Percentiles rank a stretch among this genome's conserved stretches.
phyloP scores from a whole-genome alignment of 164 flowering plant species.

The Echeveria elegans region DNA sequence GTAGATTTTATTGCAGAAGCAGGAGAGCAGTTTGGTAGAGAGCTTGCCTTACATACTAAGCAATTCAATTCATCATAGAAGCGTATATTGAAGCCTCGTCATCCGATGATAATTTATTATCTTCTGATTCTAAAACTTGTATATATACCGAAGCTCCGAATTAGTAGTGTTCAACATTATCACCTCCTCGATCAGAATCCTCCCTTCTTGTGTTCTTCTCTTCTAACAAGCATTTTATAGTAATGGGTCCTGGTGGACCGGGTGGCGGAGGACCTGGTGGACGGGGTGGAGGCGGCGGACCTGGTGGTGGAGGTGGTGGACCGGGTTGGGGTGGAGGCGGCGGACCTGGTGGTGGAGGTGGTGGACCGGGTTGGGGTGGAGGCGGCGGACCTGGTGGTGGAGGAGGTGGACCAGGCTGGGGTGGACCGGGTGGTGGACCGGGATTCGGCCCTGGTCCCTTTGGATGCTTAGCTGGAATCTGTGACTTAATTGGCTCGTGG shows the following conservation, averaged over 20 bases:
- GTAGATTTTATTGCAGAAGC: not conserved
- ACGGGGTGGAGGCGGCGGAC: conserved; percentile 20
- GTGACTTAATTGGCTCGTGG: not conserved
- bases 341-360: conserved; percentile 6
- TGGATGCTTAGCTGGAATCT: not conserved
- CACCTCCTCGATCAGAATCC: not conserved
- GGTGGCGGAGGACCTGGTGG: conserved; percentile 3
- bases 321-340: conserved; percentile 14
- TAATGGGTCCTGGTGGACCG: conserved; percentile 4
- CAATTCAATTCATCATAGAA: not conserved
- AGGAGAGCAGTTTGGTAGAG: not conserved
- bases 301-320: conserved; percentile 19
- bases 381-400: conserved; percentile 24
- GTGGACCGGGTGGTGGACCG: not conserved
- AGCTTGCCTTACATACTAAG: not conserved
- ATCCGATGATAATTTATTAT: not conserved
- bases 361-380: conserved; percentile 15
- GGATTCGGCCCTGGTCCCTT: not conserved
- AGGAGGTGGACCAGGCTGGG: conserved; percentile 1
- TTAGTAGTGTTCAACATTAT: not conserved
- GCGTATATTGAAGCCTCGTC: not conserved
- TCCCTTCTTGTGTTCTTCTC: not conserved
- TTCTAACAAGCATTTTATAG: not conserved
- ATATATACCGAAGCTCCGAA: not conserved
- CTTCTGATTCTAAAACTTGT: not conserved